phyloP scores from a whole-genome alignment of 768 basidiomycete species.

The Brasilioporus rufonigricans region DNA sequence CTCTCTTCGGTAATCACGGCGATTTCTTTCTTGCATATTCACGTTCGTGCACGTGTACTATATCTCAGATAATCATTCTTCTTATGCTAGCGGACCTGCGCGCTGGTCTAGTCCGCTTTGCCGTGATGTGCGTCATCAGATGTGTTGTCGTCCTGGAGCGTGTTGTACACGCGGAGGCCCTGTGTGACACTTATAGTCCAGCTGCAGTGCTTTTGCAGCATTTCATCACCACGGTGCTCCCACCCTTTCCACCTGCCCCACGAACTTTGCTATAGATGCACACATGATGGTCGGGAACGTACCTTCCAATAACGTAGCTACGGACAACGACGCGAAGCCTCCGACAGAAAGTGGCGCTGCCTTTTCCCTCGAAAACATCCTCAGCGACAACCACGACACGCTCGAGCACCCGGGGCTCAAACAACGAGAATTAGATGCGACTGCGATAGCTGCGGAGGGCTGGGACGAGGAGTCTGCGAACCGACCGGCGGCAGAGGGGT shows the following conservation, averaged over 20 bases:
- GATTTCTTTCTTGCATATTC: background rate
- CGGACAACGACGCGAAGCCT: conserved; percentile 8
- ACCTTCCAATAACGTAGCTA: conserved; percentile 13
- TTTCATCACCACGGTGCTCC: conserved; percentile 12
- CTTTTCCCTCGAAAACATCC: conserved; percentile 71
- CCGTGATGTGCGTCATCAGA: background rate
- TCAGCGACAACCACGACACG: conserved; percentile 58
- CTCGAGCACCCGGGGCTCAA: conserved; percentile 51
- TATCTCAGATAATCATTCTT: conserved; percentile 11
- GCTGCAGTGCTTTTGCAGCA: conserved; percentile 3
- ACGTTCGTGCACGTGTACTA: conserved; percentile 14
- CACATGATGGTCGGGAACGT: conserved; percentile 21
- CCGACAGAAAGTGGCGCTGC: conserved; percentile 6
- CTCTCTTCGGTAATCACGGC: background rate
- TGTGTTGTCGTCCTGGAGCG: background rate
- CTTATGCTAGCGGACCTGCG: background rate
- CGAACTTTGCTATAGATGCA: conserved; percentile 7
- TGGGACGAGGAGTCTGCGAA: conserved; percentile 65
- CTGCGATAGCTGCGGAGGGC: conserved; percentile 43
- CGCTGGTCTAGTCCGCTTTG: background rate
- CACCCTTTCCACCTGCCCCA: conserved; percentile 1
- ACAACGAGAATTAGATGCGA: conserved; percentile 32
- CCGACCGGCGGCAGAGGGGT: conserved; percentile 55
- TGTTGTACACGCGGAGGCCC: conserved; percentile 27
- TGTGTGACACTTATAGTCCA: conserved; percentile 18